Percentiles rank a stretch among this genome's conserved stretches.
Conservation (phyloP, 2,329 filamentous ascomycete species). For the Trichoderma sp. region DNA sequence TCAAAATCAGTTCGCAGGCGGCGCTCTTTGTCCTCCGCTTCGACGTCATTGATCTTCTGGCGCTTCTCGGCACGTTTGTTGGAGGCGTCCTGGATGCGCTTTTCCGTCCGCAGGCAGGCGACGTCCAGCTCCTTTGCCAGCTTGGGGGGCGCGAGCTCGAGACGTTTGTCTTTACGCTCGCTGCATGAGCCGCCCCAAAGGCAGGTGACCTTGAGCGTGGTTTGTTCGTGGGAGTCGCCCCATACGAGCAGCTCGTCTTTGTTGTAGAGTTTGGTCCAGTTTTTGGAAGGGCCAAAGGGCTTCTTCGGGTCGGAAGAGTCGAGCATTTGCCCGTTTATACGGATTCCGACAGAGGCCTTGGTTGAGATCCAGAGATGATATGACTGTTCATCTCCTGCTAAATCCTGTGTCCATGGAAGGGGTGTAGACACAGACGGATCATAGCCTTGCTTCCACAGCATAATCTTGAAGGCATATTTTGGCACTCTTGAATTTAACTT, state of each 20-base stretch:
- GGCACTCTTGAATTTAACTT: constrained; percentile 72
- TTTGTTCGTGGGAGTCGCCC: constrained; percentile 51
- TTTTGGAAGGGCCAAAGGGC: constrained; percentile 56
- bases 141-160: constrained; percentile 44
- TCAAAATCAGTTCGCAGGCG: constrained; percentile 49
- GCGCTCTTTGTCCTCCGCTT: constrained; percentile 51
- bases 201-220: constrained; percentile 57
- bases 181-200: constrained; percentile 59
- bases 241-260: constrained; percentile 79
- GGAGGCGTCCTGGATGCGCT: constrained; percentile 45
- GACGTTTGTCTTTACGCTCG: constrained; percentile 40
- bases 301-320: constrained; percentile 59
- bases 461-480: constrained; percentile 78
- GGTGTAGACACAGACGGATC: constrained; percentile 58
- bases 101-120: constrained; percentile 52
- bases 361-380: constrained; percentile 77
- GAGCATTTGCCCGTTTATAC: constrained; percentile 73
- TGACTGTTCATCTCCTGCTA: constrained; percentile 51
- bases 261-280: constrained; percentile 72
- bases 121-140: constrained; percentile 54
- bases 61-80: constrained; percentile 48
- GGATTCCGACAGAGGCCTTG: constrained; percentile 75
- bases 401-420: constrained; percentile 47
- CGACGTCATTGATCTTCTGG: constrained; percentile 49
- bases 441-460: constrained; percentile 72